A percentile compares a stretch with the other conserved stretches of the same genome.
Evolutionary conservation across 208 protist genomes (phyloP).

Genomic region (Acanthamoeba castellanii): DNA sequence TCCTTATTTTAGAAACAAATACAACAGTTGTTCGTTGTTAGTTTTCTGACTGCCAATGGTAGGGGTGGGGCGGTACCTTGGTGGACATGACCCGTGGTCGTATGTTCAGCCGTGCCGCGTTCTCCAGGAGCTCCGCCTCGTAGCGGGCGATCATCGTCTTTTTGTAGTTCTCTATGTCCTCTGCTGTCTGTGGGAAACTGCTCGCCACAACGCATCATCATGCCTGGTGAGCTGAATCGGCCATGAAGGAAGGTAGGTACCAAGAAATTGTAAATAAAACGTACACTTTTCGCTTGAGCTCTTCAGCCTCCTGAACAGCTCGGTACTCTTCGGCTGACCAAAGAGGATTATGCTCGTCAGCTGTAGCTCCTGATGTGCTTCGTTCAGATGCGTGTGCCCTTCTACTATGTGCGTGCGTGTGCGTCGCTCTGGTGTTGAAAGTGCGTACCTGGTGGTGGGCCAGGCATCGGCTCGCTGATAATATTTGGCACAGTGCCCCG

Average conservation of each 20-base stretch:
- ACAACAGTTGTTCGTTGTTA: too few relatives aligned
- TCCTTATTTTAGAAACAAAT: neutral
- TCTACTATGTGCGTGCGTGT: too few relatives aligned
- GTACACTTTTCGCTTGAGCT: constrained; percentile 31
- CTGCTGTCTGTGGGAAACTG: constrained; percentile 34
- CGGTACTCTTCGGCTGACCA: neutral
- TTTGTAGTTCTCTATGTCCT: constrained; percentile 2
- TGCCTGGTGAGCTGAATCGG: too few relatives aligned
- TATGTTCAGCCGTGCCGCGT: neutral
- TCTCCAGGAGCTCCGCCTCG: neutral
- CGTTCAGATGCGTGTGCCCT: neutral
- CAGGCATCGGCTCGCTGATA: too few relatives aligned
- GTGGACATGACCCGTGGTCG: neutral
- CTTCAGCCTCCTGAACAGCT: neutral
- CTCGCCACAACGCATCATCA: too few relatives aligned
- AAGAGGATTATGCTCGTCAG: neutral
- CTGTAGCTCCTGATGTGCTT: neutral
- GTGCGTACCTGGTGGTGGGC: too few relatives aligned
- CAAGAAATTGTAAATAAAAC: neutral
- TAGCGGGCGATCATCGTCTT: constrained; percentile 16
- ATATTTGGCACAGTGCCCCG: too few relatives aligned
- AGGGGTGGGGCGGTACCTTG: neutral
- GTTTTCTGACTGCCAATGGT: too few relatives aligned
- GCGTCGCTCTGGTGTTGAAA: too few relatives aligned
- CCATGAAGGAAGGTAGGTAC: too few relatives aligned